Evolutionary conservation across 2,329 filamentous ascomycete genomes (phyloP).

Genomic region (Hymenotorrendiella dingleyae): DNA sequence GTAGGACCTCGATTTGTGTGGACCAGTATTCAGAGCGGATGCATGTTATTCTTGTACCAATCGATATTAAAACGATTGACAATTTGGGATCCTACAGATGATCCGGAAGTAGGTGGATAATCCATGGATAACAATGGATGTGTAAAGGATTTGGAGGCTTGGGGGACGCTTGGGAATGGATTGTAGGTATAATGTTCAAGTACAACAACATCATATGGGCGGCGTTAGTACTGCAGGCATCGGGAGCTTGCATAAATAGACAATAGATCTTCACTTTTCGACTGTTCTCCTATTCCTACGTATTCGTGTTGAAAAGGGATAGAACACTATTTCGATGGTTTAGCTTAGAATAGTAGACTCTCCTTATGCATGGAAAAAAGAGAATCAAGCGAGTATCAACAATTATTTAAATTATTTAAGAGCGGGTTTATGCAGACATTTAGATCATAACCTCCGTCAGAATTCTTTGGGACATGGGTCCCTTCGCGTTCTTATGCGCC

Average conservation of each 20-base stretch:
- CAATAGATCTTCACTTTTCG: conserved; percentile 28
- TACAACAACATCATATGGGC: conserved; percentile 25
- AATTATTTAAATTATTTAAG: too few relatives aligned
- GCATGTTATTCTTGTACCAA: conserved; percentile 95
- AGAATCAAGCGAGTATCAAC: too few relatives aligned
- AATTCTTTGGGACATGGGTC: too few relatives aligned
- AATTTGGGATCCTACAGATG: conserved; percentile 26
- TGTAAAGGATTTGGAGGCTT: background rate
- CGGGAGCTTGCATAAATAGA: conserved; percentile 17
- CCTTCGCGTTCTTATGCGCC: too few relatives aligned
- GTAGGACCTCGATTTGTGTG: conserved; percentile 90
- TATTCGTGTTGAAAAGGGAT: too few relatives aligned
- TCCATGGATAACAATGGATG: background rate
- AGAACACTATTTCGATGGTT: too few relatives aligned
- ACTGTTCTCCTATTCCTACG: too few relatives aligned
- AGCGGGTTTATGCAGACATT: too few relatives aligned
- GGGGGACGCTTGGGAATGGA: conserved; percentile 2
- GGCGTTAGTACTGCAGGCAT: too few relatives aligned
- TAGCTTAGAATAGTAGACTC: too few relatives aligned
- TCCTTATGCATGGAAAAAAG: too few relatives aligned
- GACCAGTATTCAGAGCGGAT: conserved; percentile 95
- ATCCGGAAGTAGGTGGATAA: conserved; percentile 23
- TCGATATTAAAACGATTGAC: conserved; percentile 75
- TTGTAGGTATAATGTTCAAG: conserved; percentile 23
- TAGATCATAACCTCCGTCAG: too few relatives aligned